Base-by-base conservation (phyloP, 768 basidiomycete genomes). In the Fibroporia radiculosa region DNA sequence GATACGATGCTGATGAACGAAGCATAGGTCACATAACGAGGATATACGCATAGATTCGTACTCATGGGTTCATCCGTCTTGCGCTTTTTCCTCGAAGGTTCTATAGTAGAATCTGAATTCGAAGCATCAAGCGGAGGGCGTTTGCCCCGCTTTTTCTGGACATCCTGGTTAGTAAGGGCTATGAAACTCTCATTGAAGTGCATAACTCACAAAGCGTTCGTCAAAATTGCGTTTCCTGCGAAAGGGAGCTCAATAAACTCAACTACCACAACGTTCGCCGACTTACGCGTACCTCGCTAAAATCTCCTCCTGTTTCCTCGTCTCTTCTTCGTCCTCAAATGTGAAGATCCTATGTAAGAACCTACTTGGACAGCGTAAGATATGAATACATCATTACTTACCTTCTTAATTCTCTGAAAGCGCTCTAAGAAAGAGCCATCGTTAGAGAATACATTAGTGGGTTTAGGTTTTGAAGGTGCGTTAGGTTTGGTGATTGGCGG, bases 381-480 rank as follows among this genome's bases (percentile, higher is more conserved):
- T 12, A 18, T n/a, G n/a, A n/a, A n/a, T n/a, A n/a, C n/a, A n/a
- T n/a, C n/a, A n/a, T n/a, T n/a, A 53, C 65, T 36, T 51, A 77
- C 82, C 73, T 69, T 72, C 62, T 72, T 75, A 37, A 66, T 64
- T 24, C 74, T 72, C 60, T 80, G 76, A 55, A 83, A 73, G 8
- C 80, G 71, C 52, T 82, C 73, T 44, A 82, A 63, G 58, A 83
- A 84, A 7, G 80, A 80, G 6, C 82, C 82, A 52, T 83, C 82
- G 57, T 82, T 75, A 44, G 79, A 70, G 57, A 84, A 84, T 18
- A 83, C 72, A 56, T 82, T 84, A 38, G 68, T 64, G 11, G 71
- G 65, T 51, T 75, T 79, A 29, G 65, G 34, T 55, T 66, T 70
- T 14, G 59, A 44, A 16, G 54, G 45, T 7, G 51, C 28, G 16